Evolutionary conservation across 768 basidiomycete genomes (phyloP).

Genomic region (Mycena albidolilacea): DNA sequence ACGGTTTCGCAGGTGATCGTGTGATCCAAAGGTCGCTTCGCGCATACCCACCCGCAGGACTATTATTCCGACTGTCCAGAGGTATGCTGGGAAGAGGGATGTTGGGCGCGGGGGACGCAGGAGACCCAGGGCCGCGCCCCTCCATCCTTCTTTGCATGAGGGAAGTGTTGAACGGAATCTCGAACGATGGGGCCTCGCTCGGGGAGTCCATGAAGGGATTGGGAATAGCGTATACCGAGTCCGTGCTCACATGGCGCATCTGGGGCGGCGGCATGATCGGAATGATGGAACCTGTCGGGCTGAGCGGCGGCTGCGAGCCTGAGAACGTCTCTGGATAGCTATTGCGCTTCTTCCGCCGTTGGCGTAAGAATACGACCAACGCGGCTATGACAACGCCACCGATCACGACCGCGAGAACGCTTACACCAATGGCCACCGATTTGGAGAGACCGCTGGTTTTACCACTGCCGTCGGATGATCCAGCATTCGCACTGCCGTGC

Average conservation of each 20-base stretch:
- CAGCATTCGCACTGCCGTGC: conserved; percentile 3
- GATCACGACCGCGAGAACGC: conserved; percentile 15
- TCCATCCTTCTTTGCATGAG: conserved; percentile 39
- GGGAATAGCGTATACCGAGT: conserved; percentile 3
- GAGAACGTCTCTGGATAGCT: background rate
- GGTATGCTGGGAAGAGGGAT: conserved; percentile 38
- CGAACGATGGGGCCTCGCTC: conserved; percentile 10
- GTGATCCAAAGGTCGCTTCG: conserved; percentile 35
- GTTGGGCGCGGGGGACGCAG: conserved; percentile 13
- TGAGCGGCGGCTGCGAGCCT: conserved; percentile 3
- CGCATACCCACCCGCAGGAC: conserved; percentile 9
- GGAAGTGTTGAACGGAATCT: conserved; percentile 22
- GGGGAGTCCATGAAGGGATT: conserved; percentile 34
- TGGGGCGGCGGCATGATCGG: conserved; percentile 38
- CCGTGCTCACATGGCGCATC: conserved; percentile 13
- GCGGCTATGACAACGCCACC: conserved; percentile 1
- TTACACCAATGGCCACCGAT: conserved; percentile 20
- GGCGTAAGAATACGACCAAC: conserved; percentile 29
- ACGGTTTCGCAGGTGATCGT: conserved; percentile 26
- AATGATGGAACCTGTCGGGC: conserved; percentile 30
- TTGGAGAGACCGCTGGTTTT: conserved; percentile 23
- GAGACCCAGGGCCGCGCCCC: conserved; percentile 18
- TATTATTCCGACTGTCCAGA: conserved; percentile 25
- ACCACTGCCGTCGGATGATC: conserved; percentile 11
- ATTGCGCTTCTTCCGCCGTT: conserved; percentile 18